Base-by-base conservation (phyloP, 2,329 filamentous ascomycete genomes). In the Beauveria scarabaeidicola region DNA sequence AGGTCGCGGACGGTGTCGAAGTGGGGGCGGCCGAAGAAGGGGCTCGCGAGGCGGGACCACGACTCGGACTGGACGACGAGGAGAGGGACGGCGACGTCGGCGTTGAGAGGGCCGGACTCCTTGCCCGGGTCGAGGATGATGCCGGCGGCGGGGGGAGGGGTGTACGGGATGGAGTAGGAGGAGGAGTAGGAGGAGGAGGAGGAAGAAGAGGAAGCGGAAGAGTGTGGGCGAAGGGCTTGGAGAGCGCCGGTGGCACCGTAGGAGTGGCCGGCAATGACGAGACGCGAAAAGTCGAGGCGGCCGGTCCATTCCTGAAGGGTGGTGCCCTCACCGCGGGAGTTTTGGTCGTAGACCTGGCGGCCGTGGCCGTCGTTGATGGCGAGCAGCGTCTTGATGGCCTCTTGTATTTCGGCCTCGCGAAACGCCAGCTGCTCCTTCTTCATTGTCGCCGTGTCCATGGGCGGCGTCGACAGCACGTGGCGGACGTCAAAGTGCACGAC, bases 71-170 rank as follows among this genome's bases (percentile, higher is more conserved):
- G 82, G 43, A 88, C 74, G 29, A 88, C 74, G 51, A 88, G 70
- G 2, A 84, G 68, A 1, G 86, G 84, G 1, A 85, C 80, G 32
- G 75, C 66, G 62, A 87, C 76, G 44, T 85, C 76, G 61, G 75
- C 68, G 70, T 88, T 88, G 11, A 88, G 74, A 0, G 76, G 81
- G 0, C 86, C 86, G 62, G 80, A 84, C 2, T 74, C 72, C 69
- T 89, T 89, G 56, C 86, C 86, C 0, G 86, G 85, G 68, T 89
- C 86, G 32, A 89, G 76, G 53, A 83, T 77, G 61, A 89, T 79
- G 21, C 77, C 85, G 3, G 80, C 84, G 1, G 78, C 75, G 62
- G 85, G 79, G 0, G 79, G 78, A 81, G 79, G 2, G 60, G 67
- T 65, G 61, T 62, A 63, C 47, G 67, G 64, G 3, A 7, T 4